Evolutionary conservation across 805 yeast species (phyloP), one percentile per base, ranked within the genome.

Genomic region (Barnettozyma populi): DNA sequence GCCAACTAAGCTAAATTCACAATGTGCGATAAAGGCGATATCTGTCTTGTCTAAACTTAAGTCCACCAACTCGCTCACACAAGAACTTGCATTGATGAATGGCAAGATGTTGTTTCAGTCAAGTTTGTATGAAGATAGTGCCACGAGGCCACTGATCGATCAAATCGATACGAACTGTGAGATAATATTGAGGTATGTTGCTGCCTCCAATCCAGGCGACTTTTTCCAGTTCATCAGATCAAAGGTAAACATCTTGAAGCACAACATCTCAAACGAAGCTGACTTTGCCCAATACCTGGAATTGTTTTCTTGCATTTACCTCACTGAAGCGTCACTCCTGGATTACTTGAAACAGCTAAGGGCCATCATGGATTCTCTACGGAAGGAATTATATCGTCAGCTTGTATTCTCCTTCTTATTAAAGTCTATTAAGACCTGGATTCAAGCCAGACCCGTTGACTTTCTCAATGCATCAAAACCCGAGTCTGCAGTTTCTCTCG

Each of bases 191-290:
- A 61, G 72, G 35, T 79, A 67, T 57, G 41, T 78, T 8, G 76
- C 82, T 1, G 77, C 81, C 14, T 65, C 82, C 3, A 78, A 79
- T 55, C 72, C 77, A 27, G 45, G 50, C 0, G 78, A 74, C 43
- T 74, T 66, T 49, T 69, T 65, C 24, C 61, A 65, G 9, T 74
- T 68, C 57, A 46, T 65, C 44, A 61, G 57, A 3, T 44, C 51
- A 7, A 64, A 65, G 36, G 55, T 69, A 18, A 57, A 54, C 32
- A 55, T 53, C 23, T 47, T 66, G 29, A 67, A 63, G 29, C 76
- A 72, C 41, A 54, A 73, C 42, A 52, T 67, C 25, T 49, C 61
- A 4, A 65, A 64, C 27, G 75, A 71, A 42, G 50, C 59, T 23
- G 68, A 72, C 10, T 66, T 65, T 40, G 61, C 76, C 14, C 73